Conservation (phyloP, 345 rosid genomes). For the Crucihimalaya himalaica region DNA sequence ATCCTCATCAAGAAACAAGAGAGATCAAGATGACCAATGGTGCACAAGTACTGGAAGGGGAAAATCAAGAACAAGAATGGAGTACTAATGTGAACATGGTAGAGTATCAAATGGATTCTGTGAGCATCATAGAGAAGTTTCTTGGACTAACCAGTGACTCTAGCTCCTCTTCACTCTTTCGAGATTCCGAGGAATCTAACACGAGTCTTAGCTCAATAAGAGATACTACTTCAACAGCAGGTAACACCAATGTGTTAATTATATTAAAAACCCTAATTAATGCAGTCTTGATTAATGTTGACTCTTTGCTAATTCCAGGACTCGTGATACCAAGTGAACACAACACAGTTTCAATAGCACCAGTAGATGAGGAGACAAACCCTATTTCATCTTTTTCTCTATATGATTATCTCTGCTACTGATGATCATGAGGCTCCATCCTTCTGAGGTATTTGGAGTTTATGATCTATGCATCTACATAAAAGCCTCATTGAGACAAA, state of each 20-base stretch:
- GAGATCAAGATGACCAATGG: slow-evolving; percentile 36
- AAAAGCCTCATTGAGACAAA: not conserved
- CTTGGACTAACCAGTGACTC: slow-evolving; percentile 47
- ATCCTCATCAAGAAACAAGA: slow-evolving; percentile 44
- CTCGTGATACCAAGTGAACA: slow-evolving; percentile 24
- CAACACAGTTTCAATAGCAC: slow-evolving; percentile 28
- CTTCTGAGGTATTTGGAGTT: slow-evolving; percentile 20
- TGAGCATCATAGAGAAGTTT: slow-evolving; percentile 56
- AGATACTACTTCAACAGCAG: slow-evolving; percentile 11
- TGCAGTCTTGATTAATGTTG: not conserved
- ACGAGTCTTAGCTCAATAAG: slow-evolving; percentile 30
- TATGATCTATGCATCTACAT: slow-evolving; percentile 20
- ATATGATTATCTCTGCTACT: slow-evolving; percentile 35
- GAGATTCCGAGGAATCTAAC: slow-evolving; percentile 34
- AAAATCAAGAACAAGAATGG: slow-evolving; percentile 38
- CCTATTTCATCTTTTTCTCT: slow-evolving; percentile 29
- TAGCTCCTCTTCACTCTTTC: slow-evolving; percentile 30
- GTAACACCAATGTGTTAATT: slow-evolving; percentile 15
- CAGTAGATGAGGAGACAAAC: slow-evolving; percentile 33
- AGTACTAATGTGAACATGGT: slow-evolving; percentile 23
- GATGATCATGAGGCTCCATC: slow-evolving; percentile 22
- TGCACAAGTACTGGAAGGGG: slow-evolving; percentile 25
- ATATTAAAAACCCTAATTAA: slow-evolving; percentile 24
- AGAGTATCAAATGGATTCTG: slow-evolving; percentile 46
- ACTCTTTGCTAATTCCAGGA: slow-evolving; percentile 24